Evolutionary conservation across 2,329 filamentous ascomycete genomes (phyloP).

Genomic region (Akanthomyces uredinophilus): DNA sequence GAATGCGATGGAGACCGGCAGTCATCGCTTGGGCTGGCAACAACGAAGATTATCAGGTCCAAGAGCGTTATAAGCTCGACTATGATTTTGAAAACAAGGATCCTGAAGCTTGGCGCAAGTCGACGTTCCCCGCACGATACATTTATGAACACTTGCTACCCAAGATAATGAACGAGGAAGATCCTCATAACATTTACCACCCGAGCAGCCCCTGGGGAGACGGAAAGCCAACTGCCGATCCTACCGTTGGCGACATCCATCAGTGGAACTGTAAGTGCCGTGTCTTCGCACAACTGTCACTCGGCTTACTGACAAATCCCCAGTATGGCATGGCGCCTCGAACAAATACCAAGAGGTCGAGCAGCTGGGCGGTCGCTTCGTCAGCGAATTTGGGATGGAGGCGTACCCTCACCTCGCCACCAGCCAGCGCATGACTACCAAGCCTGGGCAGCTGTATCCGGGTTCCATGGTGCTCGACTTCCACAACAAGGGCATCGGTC

Average conservation of each 20-base stretch:
- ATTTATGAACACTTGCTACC: constrained; percentile 73
- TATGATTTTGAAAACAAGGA: constrained; percentile 71
- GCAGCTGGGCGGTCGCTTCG: constrained; percentile 66
- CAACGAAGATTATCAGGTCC: constrained; percentile 75
- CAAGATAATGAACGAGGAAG: constrained; percentile 56
- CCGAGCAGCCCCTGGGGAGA: constrained; percentile 70
- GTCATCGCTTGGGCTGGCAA: constrained; percentile 75
- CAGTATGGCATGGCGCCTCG: constrained; percentile 64
- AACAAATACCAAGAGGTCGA: constrained; percentile 74
- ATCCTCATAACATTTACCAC: constrained; percentile 62
- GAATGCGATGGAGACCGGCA: constrained; percentile 54
- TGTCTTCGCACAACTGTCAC: not conserved
- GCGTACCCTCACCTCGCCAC: constrained; percentile 63
- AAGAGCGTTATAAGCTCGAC: constrained; percentile 61
- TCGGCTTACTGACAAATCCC: not conserved
- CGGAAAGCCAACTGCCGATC: constrained; percentile 50
- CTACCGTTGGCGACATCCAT: constrained; percentile 72
- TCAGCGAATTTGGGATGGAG: constrained; percentile 79
- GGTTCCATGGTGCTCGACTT: constrained; percentile 72
- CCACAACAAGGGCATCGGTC: constrained; percentile 77
- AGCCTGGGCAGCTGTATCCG: constrained; percentile 48
- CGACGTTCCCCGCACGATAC: constrained; percentile 68
- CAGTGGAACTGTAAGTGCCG: constrained; percentile 52
- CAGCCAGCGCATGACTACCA: constrained; percentile 58
- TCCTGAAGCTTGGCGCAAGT: constrained; percentile 67